Evolutionary conservation across 495 filamentous ascomycete genomes (phyloP), one percentile per base, ranked within the genome.

Genomic region (Copromyces sp.): DNA sequence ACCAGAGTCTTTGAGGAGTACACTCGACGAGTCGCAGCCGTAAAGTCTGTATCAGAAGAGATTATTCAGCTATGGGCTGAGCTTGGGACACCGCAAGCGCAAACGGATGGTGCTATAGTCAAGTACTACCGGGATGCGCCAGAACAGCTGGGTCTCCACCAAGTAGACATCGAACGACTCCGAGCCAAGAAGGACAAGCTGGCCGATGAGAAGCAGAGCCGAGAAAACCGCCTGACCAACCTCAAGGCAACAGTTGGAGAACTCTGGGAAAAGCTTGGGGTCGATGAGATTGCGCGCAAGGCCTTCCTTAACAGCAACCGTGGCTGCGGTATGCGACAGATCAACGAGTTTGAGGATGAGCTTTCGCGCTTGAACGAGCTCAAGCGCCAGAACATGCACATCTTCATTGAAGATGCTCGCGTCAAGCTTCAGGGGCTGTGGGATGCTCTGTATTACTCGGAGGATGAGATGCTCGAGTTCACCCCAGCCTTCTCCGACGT

Each of bases 401-500:
- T 97, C 2, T 98, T 98, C 76, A 92, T 99, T 32, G 95, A 98
- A 77, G 94, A 98, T 83, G 92, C 95, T 20, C 89, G 96, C 47
- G 91, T 86, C 83, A 92, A 92, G 73, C 87, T 99, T 12, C 94
- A 96, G 78, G 94, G 95, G 76, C 88, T 99, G 3, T 99, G 95
- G 95, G 95, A 98, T 78, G 84, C 87, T 9, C 83, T 99, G 5
- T 98, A 94, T 81, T 93, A 94, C 79, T 97, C 94, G 1, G 95
- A 99, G 80, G 95, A 98, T 77, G 95, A 99, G 80, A 98, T 97
- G 92, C 86, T 97, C 70, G 94, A 98, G 73, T 99, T 98, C 74
- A 93, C 94, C 4, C 95, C 96, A 4, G 94, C 94, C 1, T 97
- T 97, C 79, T 96, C 93, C 0, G 91, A 93, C 76, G 90, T 91